These are phyloP conservation scores for Penstemon barbatus DNA, from an alignment of 257 asterid genomes.

Conservation along the genomic window DNA sequence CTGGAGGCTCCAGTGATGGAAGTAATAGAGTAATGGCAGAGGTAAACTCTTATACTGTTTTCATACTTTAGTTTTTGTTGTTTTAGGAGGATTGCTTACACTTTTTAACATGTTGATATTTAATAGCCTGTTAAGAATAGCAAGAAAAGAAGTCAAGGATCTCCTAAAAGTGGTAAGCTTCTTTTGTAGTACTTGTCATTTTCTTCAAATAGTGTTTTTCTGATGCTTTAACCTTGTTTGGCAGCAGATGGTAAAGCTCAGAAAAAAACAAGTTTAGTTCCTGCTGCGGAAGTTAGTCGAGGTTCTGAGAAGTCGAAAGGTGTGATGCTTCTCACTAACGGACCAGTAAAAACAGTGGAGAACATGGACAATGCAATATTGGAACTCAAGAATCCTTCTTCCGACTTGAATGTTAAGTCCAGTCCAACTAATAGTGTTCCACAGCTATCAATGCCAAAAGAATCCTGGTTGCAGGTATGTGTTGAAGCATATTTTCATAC, in stretches of 20 bases:
- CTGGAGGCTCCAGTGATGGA: constrained; percentile 84
- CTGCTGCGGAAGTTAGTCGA: constrained; percentile 41
- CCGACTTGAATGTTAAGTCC: constrained; percentile 43
- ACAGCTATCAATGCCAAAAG: constrained; percentile 44
- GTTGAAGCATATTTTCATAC: neutral
- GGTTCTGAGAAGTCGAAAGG: constrained; percentile 45
- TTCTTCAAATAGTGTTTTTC: neutral
- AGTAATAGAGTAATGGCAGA: constrained; percentile 61
- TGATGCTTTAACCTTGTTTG: constrained; percentile 14
- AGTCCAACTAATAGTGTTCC: constrained; percentile 40
- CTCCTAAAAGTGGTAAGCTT: constrained; percentile 61
- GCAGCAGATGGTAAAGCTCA: constrained; percentile 43
- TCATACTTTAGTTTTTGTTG: constrained; percentile 14
- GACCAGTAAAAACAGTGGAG: constrained; percentile 41
- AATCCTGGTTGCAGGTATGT: constrained; percentile 70
- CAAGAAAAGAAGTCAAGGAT: constrained; percentile 73
- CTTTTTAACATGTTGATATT: constrained; percentile 21
- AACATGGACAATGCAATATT: constrained; percentile 39
- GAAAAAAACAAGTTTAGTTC: constrained; percentile 36
- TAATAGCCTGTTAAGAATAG: constrained; percentile 51
- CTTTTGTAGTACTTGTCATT: neutral
- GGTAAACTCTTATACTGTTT: constrained; percentile 38
- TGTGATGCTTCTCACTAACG: constrained; percentile 32
- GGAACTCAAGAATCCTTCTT: constrained; percentile 49
- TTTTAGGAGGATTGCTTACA: neutral